Evolutionary conservation across 1,139 yeast genomes (phyloP).

Genomic region (Maudiozyma humilis): DNA sequence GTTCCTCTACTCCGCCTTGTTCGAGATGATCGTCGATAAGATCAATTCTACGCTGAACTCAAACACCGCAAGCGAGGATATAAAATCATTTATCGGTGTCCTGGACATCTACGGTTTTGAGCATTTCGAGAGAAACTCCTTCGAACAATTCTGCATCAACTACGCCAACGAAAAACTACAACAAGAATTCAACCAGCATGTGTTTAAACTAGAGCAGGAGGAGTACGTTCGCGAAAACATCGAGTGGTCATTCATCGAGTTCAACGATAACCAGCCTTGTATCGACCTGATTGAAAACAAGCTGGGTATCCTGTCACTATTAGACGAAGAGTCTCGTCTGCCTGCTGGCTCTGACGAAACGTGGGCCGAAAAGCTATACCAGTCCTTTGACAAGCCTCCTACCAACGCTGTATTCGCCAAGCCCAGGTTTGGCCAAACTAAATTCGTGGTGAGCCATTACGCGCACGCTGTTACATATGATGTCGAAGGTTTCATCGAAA

Average conservation of each 20-base stretch:
- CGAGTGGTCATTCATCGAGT: conserved; percentile 95
- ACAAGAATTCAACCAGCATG: conserved; percentile 96
- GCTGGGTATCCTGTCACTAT: conserved; percentile 75
- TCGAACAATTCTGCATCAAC: conserved; percentile 95
- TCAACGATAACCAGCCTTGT: conserved; percentile 95
- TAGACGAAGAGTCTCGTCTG: conserved; percentile 91
- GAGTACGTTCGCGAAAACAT: conserved; percentile 87
- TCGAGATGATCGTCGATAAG: conserved; percentile 88
- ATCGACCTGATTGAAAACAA: conserved; percentile 86
- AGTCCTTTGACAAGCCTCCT: conserved; percentile 72
- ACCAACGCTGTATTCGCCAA: conserved; percentile 75
- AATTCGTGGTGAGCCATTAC: conserved; percentile 86
- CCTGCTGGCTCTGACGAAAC: conserved; percentile 93
- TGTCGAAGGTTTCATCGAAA: conserved; percentile 90
- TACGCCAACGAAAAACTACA: conserved; percentile 96
- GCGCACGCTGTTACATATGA: conserved; percentile 93
- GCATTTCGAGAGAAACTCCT: conserved; percentile 87
- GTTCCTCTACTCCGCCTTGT: conserved; percentile 82
- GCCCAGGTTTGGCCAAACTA: conserved; percentile 89
- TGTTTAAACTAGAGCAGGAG: conserved; percentile 92
- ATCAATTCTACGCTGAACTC: conserved; percentile 78
- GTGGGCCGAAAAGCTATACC: conserved; percentile 86
- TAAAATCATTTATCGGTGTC: conserved; percentile 83
- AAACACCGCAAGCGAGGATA: conserved; percentile 43
- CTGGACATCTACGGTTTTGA: conserved; percentile 96